Evolutionary conservation across 805 yeast species (phyloP), one percentile per base, ranked within the genome.

Genomic region (Yamadazyma sp.): DNA sequence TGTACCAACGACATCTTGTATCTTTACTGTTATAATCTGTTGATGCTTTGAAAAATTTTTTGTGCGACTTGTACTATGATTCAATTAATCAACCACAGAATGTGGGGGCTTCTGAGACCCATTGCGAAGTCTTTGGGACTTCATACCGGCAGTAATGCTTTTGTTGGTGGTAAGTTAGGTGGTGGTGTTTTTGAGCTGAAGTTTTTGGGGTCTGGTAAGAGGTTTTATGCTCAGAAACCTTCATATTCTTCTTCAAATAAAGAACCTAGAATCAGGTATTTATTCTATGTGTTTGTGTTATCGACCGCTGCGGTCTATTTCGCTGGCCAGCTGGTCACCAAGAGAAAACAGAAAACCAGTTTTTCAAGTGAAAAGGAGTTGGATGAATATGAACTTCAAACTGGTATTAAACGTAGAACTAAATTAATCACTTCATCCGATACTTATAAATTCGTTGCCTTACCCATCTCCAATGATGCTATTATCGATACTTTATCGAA

Each of bases 1-100:
- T 80, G 82, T 32, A 84, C 94, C 36, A 89, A 70, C 21, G 96
- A 88, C 96, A 91, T 88, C 9, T 7, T 22, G 4, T 15, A n/a
- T 20, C 10, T 20, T 20, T 20, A 7, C 23, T 20, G 10, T 7
- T n/a, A n/a, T n/a, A n/a, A n/a, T n/a, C n/a, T n/a, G n/a, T n/a
- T n/a, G n/a, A n/a, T n/a, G n/a, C n/a, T n/a, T n/a, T n/a, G n/a
- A n/a, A n/a, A n/a, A n/a, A n/a, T n/a, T n/a, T n/a, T n/a, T n/a
- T n/a, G n/a, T n/a, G n/a, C n/a, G n/a, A n/a, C n/a, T n/a, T n/a
- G n/a, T n/a, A n/a, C n/a, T n/a, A n/a, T n/a, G n/a, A n/a, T n/a
- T n/a, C n/a, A n/a, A n/a, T n/a, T n/a, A n/a, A n/a, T n/a, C n/a
- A n/a, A n/a, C n/a, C n/a, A n/a, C n/a, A n/a, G n/a, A n/a, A n/a